Conservation (phyloP, 225 moss, liverwort and hornwort genomes). For the Bryoerythrophyllum caledonicum region DNA sequence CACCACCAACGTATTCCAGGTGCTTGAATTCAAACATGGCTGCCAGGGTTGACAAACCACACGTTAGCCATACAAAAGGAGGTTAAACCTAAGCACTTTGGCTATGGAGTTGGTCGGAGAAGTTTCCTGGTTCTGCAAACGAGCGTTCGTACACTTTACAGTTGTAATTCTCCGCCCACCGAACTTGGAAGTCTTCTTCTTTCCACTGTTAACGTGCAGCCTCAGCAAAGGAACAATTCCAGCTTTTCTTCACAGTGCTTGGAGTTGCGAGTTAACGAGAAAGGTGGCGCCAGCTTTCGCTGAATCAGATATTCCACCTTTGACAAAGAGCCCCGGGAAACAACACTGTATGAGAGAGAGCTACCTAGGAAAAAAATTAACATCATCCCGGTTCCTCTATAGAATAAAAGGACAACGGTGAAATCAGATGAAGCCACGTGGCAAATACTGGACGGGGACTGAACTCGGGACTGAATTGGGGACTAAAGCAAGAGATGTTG, state of each 20-base stretch:
- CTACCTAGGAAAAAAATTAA: not conserved
- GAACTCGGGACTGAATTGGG: too few relatives aligned
- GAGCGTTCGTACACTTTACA: not conserved
- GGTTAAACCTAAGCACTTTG: not conserved
- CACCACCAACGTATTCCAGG: too few relatives aligned
- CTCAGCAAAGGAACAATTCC: too few relatives aligned
- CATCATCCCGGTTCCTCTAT: too few relatives aligned
- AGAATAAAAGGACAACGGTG: too few relatives aligned
- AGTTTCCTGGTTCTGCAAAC: not conserved
- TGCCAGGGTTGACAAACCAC: slow-evolving; percentile 24
- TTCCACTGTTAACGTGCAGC: not conserved
- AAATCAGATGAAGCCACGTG: too few relatives aligned
- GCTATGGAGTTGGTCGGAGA: not conserved
- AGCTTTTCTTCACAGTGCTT: too few relatives aligned
- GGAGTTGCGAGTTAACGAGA: not conserved
- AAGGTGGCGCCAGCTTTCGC: not conserved
- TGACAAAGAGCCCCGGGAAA: not conserved
- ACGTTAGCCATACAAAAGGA: not conserved
- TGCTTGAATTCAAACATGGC: slow-evolving; percentile 17
- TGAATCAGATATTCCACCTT: not conserved
- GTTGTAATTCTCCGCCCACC: too few relatives aligned
- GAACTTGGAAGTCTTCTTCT: not conserved
- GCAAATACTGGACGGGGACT: too few relatives aligned
- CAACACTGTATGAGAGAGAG: not conserved
- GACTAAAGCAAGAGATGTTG: too few relatives aligned